Conservation (phyloP, 2,329 filamentous ascomycete genomes). For the Pseudogymnoascus sp. region DNA sequence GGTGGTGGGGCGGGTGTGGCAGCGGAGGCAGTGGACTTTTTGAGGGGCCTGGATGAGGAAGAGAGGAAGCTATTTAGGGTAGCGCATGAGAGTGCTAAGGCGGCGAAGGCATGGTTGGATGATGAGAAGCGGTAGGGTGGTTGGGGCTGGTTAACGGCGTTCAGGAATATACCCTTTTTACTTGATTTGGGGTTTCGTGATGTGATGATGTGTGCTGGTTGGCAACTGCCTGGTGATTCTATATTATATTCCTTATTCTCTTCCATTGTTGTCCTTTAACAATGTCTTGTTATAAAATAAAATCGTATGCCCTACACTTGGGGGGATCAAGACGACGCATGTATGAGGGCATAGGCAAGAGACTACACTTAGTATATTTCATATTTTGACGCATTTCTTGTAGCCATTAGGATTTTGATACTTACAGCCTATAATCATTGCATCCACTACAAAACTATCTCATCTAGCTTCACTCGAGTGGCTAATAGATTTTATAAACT, state of each 20-base stretch:
- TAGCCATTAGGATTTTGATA: background rate
- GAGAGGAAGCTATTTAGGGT: constrained; percentile 71
- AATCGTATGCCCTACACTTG: background rate
- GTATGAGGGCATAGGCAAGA: background rate
- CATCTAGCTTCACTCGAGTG: background rate
- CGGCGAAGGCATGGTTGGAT: constrained; percentile 61
- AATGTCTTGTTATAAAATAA: background rate
- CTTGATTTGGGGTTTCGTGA: background rate
- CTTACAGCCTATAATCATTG: background rate
- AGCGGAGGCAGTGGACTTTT: constrained; percentile 70
- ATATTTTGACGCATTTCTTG: background rate
- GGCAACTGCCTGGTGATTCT: background rate
- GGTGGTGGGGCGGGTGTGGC: constrained; percentile 65
- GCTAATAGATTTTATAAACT: background rate
- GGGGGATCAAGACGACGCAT: background rate
- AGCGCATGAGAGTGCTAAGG: constrained; percentile 67
- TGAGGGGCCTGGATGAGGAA: constrained; percentile 82
- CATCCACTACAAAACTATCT: background rate
- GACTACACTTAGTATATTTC: background rate
- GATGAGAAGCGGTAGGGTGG: constrained; percentile 26
- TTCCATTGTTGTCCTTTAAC: background rate
- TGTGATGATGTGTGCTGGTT: background rate
- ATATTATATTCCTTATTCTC: background rate
- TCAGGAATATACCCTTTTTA: constrained; percentile 7
- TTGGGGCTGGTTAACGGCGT: constrained; percentile 7